Percentiles rank a stretch among this genome's conserved stretches.
phyloP scores from a whole-genome alignment of 345 rosid genomes.

The Arabis alpina region DNA sequence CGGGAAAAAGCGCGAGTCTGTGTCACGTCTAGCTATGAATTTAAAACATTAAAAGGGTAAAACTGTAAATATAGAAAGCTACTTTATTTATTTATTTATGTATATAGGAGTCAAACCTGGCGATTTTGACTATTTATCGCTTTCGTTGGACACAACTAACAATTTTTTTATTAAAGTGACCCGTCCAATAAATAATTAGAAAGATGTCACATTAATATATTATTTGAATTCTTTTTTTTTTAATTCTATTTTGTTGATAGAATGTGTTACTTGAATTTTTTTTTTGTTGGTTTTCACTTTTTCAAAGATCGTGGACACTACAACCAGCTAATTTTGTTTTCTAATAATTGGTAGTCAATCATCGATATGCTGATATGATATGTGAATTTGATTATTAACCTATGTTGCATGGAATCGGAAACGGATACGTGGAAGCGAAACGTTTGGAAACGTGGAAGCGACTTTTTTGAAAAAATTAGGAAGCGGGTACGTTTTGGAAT shows the following conservation, averaged over 20 bases:
- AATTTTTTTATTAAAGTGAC: not conserved
- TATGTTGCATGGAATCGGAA: too few relatives aligned
- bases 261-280: not conserved
- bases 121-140: conserved; percentile 32
- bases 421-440: too few relatives aligned
- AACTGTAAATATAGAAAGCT: conserved; percentile 16
- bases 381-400: not conserved
- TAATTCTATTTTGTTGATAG: not conserved
- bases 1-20: conserved; percentile 13
- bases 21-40: conserved; percentile 21
- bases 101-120: conserved; percentile 32
- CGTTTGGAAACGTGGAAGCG: too few relatives aligned
- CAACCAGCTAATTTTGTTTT: not conserved
- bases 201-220: not conserved
- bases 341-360: not conserved
- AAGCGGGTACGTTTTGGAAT: too few relatives aligned
- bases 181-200: not conserved
- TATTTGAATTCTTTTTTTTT: not conserved
- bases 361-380: not conserved
- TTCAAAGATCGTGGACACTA: not conserved
- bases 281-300: not conserved
- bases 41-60: not conserved
- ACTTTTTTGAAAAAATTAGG: too few relatives aligned
- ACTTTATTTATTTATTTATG: not conserved
- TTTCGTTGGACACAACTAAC: conserved; percentile 31